Percentiles rank a stretch among this genome's conserved stretches.
Conservation (phyloP, 257 asterid genomes). For the Leonotis leonurus region DNA sequence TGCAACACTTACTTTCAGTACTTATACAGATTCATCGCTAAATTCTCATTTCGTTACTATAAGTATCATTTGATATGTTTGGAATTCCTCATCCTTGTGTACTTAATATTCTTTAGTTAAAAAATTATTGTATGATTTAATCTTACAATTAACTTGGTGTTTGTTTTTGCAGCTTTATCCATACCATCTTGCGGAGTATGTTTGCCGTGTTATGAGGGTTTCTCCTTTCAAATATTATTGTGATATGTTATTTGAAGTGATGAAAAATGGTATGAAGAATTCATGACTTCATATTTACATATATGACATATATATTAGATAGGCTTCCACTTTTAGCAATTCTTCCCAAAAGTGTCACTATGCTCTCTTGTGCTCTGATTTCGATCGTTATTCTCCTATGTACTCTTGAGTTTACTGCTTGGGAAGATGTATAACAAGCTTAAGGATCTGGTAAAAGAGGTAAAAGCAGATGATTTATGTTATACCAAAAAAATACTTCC, state of each 20-base stretch:
- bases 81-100: background rate
- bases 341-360: background rate
- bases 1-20: background rate
- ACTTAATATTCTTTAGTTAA: background rate
- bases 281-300: slow-evolving; percentile 1
- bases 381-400: background rate
- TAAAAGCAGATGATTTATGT: background rate
- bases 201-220: slow-evolving; percentile 96
- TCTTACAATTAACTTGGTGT: slow-evolving; percentile 12
- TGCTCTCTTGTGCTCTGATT: background rate
- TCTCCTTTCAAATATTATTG: slow-evolving; percentile 98
- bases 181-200: slow-evolving; percentile 93
- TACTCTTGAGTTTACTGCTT: slow-evolving; percentile 2
- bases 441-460: background rate
- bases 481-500: background rate
- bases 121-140: background rate
- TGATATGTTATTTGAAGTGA: slow-evolving; percentile 92
- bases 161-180: slow-evolving; percentile 81
- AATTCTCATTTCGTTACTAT: background rate
- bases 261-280: slow-evolving; percentile 74
- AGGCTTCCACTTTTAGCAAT: background rate
- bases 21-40: background rate
- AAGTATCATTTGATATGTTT: background rate
- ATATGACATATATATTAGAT: background rate
- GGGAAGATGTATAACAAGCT: background rate